Conservation (phyloP, 179 eudicot species). For the Corrigiola litoralis region DNA sequence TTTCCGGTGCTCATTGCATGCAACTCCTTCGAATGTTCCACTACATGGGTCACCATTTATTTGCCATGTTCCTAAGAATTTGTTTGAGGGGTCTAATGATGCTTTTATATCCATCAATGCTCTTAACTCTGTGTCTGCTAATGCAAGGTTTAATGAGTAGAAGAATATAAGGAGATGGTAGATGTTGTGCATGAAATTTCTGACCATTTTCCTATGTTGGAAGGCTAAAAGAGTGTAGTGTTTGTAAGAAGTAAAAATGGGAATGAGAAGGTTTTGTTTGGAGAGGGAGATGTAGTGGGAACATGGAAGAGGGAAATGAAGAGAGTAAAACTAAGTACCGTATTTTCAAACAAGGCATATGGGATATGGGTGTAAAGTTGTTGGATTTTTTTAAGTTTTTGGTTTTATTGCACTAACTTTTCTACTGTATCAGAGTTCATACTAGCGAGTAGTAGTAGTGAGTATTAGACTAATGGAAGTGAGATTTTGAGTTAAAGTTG, state of each 20-base stretch:
- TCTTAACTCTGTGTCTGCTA: slow-evolving; percentile 54
- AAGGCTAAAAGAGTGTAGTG: neutral
- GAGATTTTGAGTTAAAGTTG: neutral
- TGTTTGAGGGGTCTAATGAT: slow-evolving; percentile 67
- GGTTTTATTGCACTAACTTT: neutral
- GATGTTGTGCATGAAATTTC: neutral
- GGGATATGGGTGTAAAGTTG: slow-evolving; percentile 13
- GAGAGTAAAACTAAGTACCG: slow-evolving; percentile 10
- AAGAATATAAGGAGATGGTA: neutral
- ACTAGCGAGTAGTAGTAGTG: neutral
- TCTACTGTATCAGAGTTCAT: neutral
- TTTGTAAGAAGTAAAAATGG: slow-evolving; percentile 10
- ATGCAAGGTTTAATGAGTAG: neutral
- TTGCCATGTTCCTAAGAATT: slow-evolving; percentile 53
- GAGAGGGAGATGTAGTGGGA: slow-evolving; percentile 29
- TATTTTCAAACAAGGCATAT: slow-evolving; percentile 21
- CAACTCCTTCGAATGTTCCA: slow-evolving; percentile 66
- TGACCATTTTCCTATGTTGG: slow-evolving; percentile 10
- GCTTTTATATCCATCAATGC: slow-evolving; percentile 72
- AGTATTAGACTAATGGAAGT: neutral
- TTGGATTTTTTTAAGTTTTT: neutral
- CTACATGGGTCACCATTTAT: slow-evolving; percentile 65
- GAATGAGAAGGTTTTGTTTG: slow-evolving; percentile 11
- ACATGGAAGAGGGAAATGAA: slow-evolving; percentile 4
- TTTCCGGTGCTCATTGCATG: slow-evolving; percentile 62